A percentile compares a stretch with the other conserved stretches of the same genome.
Evolutionary conservation across 1,284 basidiomycete species (phyloP).

Genomic region (Vanrija humicola): DNA sequence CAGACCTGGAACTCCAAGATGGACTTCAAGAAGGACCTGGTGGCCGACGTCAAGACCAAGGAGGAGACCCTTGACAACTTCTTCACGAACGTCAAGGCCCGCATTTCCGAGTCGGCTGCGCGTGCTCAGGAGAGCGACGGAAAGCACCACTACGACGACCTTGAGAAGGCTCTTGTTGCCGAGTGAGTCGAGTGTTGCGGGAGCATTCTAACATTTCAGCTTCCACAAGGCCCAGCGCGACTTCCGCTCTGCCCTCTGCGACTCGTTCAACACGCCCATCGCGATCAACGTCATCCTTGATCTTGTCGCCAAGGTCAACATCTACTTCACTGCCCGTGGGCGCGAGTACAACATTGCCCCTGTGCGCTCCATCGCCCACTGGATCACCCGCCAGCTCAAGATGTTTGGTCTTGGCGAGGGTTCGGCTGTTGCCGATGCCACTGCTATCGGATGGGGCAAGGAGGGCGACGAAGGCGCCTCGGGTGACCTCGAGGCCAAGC

Average conservation of each 20-base stretch:
- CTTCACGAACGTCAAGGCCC: conserved; percentile 81
- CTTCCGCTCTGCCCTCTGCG: conserved; percentile 88
- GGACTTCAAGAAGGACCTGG: conserved; percentile 86
- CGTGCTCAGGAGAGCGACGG: conserved; percentile 44
- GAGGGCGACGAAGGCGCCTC: conserved; percentile 31
- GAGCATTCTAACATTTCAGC: conserved; percentile 41
- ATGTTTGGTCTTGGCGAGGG: conserved; percentile 95
- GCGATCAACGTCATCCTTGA: conserved; percentile 76
- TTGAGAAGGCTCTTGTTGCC: conserved; percentile 63
- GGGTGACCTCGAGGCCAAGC: conserved; percentile 70
- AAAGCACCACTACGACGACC: conserved; percentile 53
- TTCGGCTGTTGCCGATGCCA: conserved; percentile 19
- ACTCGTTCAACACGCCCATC: conserved; percentile 93
- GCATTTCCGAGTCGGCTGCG: conserved; percentile 53
- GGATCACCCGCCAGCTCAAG: conserved; percentile 84
- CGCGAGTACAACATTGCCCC: conserved; percentile 60
- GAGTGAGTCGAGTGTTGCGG: conserved; percentile 23
- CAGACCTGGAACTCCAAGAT: conserved; percentile 90
- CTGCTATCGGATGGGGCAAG: conserved; percentile 53
- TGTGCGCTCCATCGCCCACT: conserved; percentile 70
- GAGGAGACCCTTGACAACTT: conserved; percentile 93
- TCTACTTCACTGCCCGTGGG: conserved; percentile 64
- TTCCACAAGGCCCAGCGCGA: conserved; percentile 69
- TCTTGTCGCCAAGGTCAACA: conserved; percentile 80
- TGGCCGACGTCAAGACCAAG: conserved; percentile 80